Base-by-base conservation (phyloP, 2,329 filamentous ascomycete species). In the Penicillium fuscoglaucum region DNA sequence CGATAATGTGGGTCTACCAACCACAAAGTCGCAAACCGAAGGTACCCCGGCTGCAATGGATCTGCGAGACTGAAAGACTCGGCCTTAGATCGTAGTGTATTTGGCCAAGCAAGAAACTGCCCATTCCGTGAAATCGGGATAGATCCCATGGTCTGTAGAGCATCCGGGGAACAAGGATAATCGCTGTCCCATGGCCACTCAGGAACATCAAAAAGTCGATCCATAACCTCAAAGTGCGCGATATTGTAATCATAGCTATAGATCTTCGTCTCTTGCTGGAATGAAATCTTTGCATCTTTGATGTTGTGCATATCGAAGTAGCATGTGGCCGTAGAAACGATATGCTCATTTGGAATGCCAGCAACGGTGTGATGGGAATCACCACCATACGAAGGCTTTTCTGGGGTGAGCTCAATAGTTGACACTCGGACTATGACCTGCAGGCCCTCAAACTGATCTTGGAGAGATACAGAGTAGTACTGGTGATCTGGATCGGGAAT, bases 1-100 rank as follows among this genome's bases (percentile, higher is more conserved):
- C 52, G 48, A 41, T 63, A 60, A 45, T 60, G 56, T n/a, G 64
- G 64, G 52, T 67, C 65, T 4, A 65, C 57, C 26, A 66, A 50
- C 29, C 55, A 51, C 10, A 67, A 45, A 52, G 58, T 63, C 17
- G 61, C 57, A 21, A 61, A 44, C 33, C 61, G 57, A 24, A 61
- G 61, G 13, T 66, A 49, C 2, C 65, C 60, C 4, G 60, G 39
- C 43, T 29, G 52, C 19, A 21, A 49, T 31, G 47, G 4, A 24
- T 67, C 64, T 53, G 57, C 48, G 2, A 65, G 21, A 31, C 45
- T 43, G 6, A 63, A 61, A 17, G 58, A n/a, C 6, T 59, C 47
- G n/a, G 46, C 46, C 29, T 55, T 60, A 2, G 47, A 60, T 7
- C 59, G 47, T 15, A 67, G 13, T n/a, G 59, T 52, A 49, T 60